Base-by-base conservation (phyloP, 345 rosid species). In the Abelmoschus esculentus region DNA sequence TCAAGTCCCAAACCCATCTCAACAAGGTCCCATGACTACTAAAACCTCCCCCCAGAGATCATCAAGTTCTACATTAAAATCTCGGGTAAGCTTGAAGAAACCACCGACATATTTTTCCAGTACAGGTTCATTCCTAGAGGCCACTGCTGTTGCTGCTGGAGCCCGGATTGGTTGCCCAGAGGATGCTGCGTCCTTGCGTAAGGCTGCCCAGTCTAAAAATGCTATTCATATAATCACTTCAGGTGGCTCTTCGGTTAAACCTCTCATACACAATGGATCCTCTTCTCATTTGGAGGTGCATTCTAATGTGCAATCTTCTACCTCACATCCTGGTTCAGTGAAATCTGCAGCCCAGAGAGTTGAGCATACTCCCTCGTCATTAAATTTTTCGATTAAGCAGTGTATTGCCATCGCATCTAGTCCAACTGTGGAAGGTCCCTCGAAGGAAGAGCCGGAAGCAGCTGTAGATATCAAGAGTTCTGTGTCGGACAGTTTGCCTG, bases 71-170 rank as follows among this genome's bases (percentile, higher is more conserved):
- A 69, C 76, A 47, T 49, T 57, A 26, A 90, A 86, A 77, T 72
- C 86, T 70, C 89, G 80, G 75, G 60, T 74, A 31, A 38, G 73
- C 53, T 55, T 71, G 38, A 86, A 81, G 70, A 85, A 74, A 67
- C 34, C 81, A 22, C 66, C 71, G 5, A 84, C 78, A 74, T 72
- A 86, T 60, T 75, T 69, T 70, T 71, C 74, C 47, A 76, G 78
- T 69, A 72, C 82, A 8, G 90, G 84, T 71, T 83, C 85, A 42
- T 70, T 82, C 71, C 83, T 85, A 73, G 85, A 85, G 75, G 97
- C 97, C 69, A 83, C 89, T 71, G 90, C 95, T 60, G 88, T 79
- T 54, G 90, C 91, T 75, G 88, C 93, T 13, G 97, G 96, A 29
- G 92, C 90, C 32, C 90, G 90, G 47, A 86, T 86, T 77, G 87